Evolutionary conservation across 345 rosid species (phyloP), one percentile per base, ranked within the genome.

Genomic region (Hirschfeldia incana): DNA sequence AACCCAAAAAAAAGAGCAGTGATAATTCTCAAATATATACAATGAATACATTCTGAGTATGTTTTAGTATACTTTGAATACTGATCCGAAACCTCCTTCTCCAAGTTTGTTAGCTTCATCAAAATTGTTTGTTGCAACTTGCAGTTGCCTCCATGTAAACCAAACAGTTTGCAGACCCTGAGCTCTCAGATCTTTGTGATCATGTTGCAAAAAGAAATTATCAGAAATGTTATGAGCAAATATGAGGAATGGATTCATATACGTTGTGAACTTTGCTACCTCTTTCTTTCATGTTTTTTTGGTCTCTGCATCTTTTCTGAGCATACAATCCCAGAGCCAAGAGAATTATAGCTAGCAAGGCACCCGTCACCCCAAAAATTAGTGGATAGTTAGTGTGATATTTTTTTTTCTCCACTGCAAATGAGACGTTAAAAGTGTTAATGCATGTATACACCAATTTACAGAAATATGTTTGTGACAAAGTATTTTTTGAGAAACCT

Each of bases 41-140:
- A 51, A 44, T 44, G n/a, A 44, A 44, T 3, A 51, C 58, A n/a
- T 2, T 59, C 36, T 9, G 37, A 57, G 6, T 37, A 10, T 46
- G 8, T 27, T 17, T 11, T 16, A 59, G 10, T 6, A 44, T 76
- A 76, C 80, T 61, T 67, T 78, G 69, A 57, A 78, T 30, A 78
- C 82, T 0, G 82, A 67, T 73, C 82, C 82, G 4, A 78, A 78
- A 42, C 82, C 82, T 15, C 82, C 82, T 78, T 78, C 83, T 69
- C 83, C 79, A 57, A 80, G 72, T 49, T 80, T 80, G 55, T 80
- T 80, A 53, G 34, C 71, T 61, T 51, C 4, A 69, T 64, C 72
- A 75, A 80, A 80, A 37, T 80, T 21, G 61, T 69, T 70, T 61
- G 83, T 80, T 34, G 83, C 79, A 51, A 36, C 37, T 69, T 75